These are phyloP conservation scores for Populus hybrid DNA, from an alignment of 441 rosid genomes.

Conservation along the genomic window DNA sequence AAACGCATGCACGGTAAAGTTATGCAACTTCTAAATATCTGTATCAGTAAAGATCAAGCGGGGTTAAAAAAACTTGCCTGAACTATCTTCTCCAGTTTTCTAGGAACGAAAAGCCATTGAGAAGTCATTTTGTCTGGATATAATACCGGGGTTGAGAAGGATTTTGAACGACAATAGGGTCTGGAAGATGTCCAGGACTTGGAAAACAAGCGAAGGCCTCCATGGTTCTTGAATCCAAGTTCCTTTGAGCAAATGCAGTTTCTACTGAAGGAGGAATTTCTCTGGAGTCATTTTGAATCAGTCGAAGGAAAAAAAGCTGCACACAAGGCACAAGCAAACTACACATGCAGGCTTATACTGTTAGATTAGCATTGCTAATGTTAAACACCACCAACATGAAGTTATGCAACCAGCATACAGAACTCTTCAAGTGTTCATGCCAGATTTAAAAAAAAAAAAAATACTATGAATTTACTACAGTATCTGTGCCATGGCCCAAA, in stretches of 20 bases:
- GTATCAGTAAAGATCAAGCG: background rate
- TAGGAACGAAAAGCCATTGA: constrained; percentile 28
- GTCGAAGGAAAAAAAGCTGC: constrained; percentile 33
- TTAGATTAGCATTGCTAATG: background rate
- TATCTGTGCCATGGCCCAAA: background rate
- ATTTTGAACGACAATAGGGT: constrained; percentile 22
- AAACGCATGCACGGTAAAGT: background rate
- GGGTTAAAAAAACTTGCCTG: constrained; percentile 30
- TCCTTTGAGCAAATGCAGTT: constrained; percentile 71
- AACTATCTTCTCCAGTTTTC: constrained; percentile 21
- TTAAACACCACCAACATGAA: background rate
- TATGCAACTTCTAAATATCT: background rate
- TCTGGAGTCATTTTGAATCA: constrained; percentile 34
- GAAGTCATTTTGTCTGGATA: constrained; percentile 26
- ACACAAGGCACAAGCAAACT: background rate
- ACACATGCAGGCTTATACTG: background rate
- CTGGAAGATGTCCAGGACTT: constrained; percentile 21
- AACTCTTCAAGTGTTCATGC: background rate
- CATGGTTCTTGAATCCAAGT: constrained; percentile 61
- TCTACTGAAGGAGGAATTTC: constrained; percentile 66
- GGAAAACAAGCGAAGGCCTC: constrained; percentile 49
- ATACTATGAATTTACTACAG: background rate
- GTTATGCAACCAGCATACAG: background rate
- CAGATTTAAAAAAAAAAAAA: background rate
- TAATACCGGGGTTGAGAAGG: constrained; percentile 22